A percentile compares a stretch with the other conserved stretches of the same genome.
Conservation (phyloP, 2,329 filamentous ascomycete species). For the Nigrograna mackinnonii region DNA sequence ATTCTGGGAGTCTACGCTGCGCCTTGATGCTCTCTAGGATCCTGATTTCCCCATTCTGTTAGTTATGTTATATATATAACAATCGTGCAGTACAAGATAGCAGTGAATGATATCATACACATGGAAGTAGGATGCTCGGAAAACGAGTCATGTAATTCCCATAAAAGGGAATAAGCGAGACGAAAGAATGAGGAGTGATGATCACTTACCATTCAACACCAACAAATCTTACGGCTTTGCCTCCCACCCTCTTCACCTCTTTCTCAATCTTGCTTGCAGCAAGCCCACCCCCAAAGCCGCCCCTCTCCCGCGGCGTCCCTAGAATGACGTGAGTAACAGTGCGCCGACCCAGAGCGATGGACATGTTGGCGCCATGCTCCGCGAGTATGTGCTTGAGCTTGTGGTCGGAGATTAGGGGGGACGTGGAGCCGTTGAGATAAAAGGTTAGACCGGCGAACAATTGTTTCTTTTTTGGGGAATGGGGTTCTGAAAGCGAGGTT, state of each 20-base stretch:
- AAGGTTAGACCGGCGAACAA: conserved; percentile 75
- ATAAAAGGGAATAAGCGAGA: conserved; percentile 1
- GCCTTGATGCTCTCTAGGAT: conserved; percentile 81
- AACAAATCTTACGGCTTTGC: conserved; percentile 76
- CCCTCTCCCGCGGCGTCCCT: conserved; percentile 47
- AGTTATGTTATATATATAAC: too few relatives aligned
- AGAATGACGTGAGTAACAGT: conserved; percentile 86
- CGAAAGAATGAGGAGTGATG: conserved; percentile 9
- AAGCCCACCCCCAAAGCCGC: conserved; percentile 73
- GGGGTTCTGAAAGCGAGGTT: conserved; percentile 5
- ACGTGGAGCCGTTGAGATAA: conserved; percentile 87
- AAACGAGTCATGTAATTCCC: neutral
- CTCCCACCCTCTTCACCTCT: conserved; percentile 71
- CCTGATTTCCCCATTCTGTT: too few relatives aligned
- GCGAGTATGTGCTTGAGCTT: conserved; percentile 78
- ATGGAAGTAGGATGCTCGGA: conserved; percentile 4
- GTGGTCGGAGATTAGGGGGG: conserved; percentile 81
- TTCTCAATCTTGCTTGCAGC: conserved; percentile 78
- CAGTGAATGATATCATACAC: conserved; percentile 16
- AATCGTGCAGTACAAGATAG: too few relatives aligned
- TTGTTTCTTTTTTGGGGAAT: conserved; percentile 24
- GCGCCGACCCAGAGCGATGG: conserved; percentile 71
- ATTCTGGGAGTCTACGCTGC: conserved; percentile 74
- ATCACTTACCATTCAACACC: conserved; percentile 71
- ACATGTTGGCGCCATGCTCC: conserved; percentile 72